Evolutionary conservation across 2,329 filamentous ascomycete species (phyloP).

Genomic region (Raffaelea arxii): DNA sequence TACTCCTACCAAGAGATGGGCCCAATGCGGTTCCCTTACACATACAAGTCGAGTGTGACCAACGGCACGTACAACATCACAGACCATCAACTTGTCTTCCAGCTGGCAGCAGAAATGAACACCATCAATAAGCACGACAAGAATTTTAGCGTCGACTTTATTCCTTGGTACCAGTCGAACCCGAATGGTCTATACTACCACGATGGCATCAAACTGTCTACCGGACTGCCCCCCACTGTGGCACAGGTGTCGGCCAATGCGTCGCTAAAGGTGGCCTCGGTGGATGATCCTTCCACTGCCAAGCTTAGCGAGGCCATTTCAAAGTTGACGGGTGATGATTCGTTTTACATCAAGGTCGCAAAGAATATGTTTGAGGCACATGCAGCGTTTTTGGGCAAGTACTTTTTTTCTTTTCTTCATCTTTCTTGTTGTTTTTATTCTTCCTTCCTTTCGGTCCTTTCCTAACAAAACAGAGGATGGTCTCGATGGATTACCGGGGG

Average conservation of each 20-base stretch:
- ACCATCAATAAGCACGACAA: constrained; percentile 41
- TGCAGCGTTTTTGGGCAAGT: constrained; percentile 20
- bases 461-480: constrained; percentile 21
- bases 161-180: constrained; percentile 49
- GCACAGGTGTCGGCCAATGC: constrained; percentile 36
- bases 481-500: constrained; percentile 36
- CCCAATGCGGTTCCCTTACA: constrained; percentile 50
- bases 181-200: constrained; percentile 44
- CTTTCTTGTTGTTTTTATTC: background rate
- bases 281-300: constrained; percentile 23
- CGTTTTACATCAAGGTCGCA: constrained; percentile 27
- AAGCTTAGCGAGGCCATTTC: constrained; percentile 26
- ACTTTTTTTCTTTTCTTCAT: background rate
- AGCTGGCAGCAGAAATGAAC: constrained; percentile 51
- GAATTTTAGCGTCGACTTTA: constrained; percentile 47
- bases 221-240: constrained; percentile 42
- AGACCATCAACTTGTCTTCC: constrained; percentile 56
- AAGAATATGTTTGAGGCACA: constrained; percentile 35
- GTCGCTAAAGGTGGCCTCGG: constrained; percentile 23
- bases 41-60: constrained; percentile 24
- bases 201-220: constrained; percentile 34
- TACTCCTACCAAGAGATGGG: constrained; percentile 61
- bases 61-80: constrained; percentile 49
- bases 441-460: background rate
- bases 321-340: constrained; percentile 20